Evolutionary conservation across 306 rosid species (phyloP).

Genomic region (Dicorynia guianensis): DNA sequence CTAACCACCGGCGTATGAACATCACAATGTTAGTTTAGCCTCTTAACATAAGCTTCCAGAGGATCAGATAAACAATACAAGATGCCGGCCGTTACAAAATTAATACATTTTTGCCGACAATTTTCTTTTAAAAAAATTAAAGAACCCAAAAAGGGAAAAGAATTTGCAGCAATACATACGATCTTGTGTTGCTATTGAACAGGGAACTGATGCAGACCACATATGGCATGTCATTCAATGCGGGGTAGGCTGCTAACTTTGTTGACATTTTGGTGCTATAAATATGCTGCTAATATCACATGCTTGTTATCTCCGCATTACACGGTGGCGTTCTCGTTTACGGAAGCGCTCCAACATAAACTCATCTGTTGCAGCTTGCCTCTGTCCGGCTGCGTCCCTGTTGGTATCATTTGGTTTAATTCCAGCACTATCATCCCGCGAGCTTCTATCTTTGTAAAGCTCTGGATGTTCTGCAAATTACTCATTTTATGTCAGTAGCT

Average conservation of each 20-base stretch:
- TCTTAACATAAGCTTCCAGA: constrained; percentile 13
- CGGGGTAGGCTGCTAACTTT: constrained; percentile 2
- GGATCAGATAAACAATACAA: neutral
- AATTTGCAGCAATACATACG: constrained; percentile 8
- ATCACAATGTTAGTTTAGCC: neutral
- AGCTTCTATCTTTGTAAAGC: constrained; percentile 80
- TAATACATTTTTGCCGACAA: constrained; percentile 9
- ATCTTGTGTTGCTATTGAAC: constrained; percentile 22
- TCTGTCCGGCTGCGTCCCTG: constrained; percentile 69
- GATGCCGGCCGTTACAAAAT: constrained; percentile 2
- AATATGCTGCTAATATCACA: constrained; percentile 35
- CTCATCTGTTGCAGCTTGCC: constrained; percentile 97
- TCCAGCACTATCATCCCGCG: constrained; percentile 67
- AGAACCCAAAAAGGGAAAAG: constrained; percentile 17
- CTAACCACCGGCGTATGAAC: neutral
- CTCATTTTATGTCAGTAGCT: constrained; percentile 34
- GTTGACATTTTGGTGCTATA: neutral
- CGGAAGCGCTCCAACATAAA: constrained; percentile 95
- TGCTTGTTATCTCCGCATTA: constrained; percentile 67
- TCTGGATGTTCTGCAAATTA: constrained; percentile 89
- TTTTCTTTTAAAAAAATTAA: neutral
- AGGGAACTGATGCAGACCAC: constrained; percentile 13
- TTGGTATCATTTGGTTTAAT: constrained; percentile 64
- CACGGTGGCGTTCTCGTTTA: constrained; percentile 95
- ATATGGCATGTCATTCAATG: constrained; percentile 23